Evolutionary conservation across 2,329 filamentous ascomycete species (phyloP).

Genomic region (Diaporthe aspalathi): DNA sequence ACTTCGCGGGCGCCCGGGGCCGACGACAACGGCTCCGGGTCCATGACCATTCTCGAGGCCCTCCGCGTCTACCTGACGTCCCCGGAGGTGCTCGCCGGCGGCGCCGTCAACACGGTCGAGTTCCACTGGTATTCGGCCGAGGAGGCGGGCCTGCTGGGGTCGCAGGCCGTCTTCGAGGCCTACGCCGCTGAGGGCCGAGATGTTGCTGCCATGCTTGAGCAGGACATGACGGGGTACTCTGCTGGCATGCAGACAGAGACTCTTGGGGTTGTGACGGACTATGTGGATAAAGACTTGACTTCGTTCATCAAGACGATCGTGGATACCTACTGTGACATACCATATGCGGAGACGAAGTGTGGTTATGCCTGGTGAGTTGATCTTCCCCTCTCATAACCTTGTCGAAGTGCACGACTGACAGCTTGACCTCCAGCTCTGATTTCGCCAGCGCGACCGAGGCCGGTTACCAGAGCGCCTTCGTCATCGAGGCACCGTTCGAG

Average conservation of each 20-base stretch:
- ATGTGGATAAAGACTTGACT: conserved; percentile 50
- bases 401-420: background rate
- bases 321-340: conserved; percentile 50
- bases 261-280: conserved; percentile 56
- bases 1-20: conserved; percentile 75
- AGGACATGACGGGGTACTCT: conserved; percentile 58
- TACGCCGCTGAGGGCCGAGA: conserved; percentile 49
- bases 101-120: conserved; percentile 79
- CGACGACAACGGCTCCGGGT: conserved; percentile 82
- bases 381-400: conserved; percentile 56
- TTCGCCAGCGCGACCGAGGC: conserved; percentile 12
- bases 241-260: conserved; percentile 43
- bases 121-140: conserved; percentile 70
- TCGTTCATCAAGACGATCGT: conserved; percentile 52
- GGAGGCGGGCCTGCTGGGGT: conserved; percentile 81
- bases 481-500: conserved; percentile 20
- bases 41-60: conserved; percentile 83
- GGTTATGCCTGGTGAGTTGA: conserved; percentile 87
- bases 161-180: conserved; percentile 62
- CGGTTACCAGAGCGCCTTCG: conserved; percentile 3
- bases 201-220: conserved; percentile 57
- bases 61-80: conserved; percentile 77
- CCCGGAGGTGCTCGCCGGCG: conserved; percentile 70
- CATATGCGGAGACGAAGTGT: conserved; percentile 87
- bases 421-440: background rate